phyloP scores from a whole-genome alignment of 768 basidiomycete species.

The Termitomyces sp. region DNA sequence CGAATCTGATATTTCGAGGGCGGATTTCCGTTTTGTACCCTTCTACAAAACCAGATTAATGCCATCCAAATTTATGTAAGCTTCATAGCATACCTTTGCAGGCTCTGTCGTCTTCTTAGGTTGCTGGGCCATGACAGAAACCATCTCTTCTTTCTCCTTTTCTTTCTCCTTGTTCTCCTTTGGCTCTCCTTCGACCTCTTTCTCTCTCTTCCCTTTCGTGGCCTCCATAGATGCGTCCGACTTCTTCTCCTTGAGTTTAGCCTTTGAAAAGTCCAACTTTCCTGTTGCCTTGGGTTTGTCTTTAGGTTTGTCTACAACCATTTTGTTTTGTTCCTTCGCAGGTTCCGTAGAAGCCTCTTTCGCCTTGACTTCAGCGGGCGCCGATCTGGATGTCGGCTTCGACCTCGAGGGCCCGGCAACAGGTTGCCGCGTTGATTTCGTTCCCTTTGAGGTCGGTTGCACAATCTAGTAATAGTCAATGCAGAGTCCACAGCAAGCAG shows the following conservation, averaged over 20 bases:
- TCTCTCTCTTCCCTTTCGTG: slow-evolving; percentile 1
- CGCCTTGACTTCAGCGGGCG: slow-evolving; percentile 2
- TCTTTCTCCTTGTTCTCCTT: slow-evolving; percentile 13
- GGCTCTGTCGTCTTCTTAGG: slow-evolving; percentile 15
- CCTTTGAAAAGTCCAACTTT: slow-evolving; percentile 20
- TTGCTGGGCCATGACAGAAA: slow-evolving; percentile 8
- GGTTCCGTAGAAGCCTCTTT: slow-evolving; percentile 12
- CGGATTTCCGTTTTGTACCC: slow-evolving; percentile 44
- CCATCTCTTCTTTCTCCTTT: slow-evolving; percentile 15
- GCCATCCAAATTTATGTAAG: not conserved
- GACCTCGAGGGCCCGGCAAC: slow-evolving; percentile 41
- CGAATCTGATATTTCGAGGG: slow-evolving; percentile 22
- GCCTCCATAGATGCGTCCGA: slow-evolving; percentile 1
- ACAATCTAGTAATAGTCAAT: slow-evolving; percentile 6
- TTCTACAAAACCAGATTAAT: slow-evolving; percentile 20
- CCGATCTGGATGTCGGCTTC: slow-evolving; percentile 25
- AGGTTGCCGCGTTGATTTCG: slow-evolving; percentile 24
- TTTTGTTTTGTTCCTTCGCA: slow-evolving; percentile 9
- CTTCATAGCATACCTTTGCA: slow-evolving; percentile 13
- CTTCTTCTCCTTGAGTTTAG: slow-evolving; percentile 16
- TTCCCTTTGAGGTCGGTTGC: slow-evolving; percentile 10
- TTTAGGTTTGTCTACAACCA: slow-evolving; percentile 9
- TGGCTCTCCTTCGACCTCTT: not conserved
- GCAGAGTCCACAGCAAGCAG: not conserved
- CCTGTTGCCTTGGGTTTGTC: slow-evolving; percentile 15